phyloP scores from a whole-genome alignment of 495 filamentous ascomycete species.

The Penicillium chermesinum region DNA sequence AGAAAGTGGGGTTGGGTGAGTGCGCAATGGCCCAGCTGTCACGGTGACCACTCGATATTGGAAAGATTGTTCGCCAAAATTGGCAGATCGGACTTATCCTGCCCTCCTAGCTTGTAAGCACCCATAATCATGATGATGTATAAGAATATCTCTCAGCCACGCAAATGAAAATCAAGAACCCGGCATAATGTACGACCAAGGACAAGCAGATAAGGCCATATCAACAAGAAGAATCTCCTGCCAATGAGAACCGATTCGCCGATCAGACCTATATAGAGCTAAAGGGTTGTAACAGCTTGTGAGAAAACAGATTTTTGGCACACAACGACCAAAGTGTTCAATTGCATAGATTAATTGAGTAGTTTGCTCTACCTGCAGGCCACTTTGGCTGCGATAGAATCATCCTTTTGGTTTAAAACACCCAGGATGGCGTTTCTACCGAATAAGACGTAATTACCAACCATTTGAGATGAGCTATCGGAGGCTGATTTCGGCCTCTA shows the following conservation, averaged over 20 bases:
- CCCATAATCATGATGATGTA: background rate
- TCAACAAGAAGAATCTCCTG: background rate
- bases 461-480: background rate
- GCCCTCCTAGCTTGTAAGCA: background rate
- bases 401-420: background rate
- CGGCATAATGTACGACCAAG: background rate
- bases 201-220: background rate
- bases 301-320: background rate
- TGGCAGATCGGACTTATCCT: background rate
- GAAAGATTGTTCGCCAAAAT: background rate
- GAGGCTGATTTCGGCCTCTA: background rate
- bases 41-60: background rate
- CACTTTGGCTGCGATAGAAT: background rate
- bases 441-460: background rate
- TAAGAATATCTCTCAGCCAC: background rate
- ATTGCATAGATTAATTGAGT: background rate
- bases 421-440: background rate
- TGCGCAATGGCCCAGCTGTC: background rate
- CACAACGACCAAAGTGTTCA: background rate
- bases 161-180: background rate
- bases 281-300: background rate
- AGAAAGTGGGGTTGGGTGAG: background rate
- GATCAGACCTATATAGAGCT: background rate
- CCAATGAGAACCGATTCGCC: background rate
- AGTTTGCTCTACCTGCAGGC: background rate